These are phyloP conservation scores for Nicotiana sylvestris DNA, from an alignment of 257 asterid species.

Conservation along the genomic window DNA sequence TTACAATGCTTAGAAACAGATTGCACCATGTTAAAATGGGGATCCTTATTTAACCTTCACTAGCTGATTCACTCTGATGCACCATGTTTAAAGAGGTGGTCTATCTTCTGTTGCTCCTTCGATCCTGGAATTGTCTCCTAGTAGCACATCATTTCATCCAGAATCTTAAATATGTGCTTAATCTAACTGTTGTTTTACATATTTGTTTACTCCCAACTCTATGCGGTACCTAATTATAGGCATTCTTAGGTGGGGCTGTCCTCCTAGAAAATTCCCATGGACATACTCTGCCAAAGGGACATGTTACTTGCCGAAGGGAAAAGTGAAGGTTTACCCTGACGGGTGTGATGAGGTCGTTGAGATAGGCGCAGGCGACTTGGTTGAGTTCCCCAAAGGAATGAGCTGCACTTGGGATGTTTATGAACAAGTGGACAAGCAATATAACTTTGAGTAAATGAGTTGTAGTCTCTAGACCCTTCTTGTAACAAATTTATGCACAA, in stretches of 20 bases:
- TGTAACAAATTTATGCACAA: too few species aligned
- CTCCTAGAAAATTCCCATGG: constrained; percentile 51
- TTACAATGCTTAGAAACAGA: not conserved
- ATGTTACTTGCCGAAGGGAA: constrained; percentile 39
- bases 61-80: not conserved
- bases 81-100: not conserved
- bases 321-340: too few species aligned
- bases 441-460: too few species aligned
- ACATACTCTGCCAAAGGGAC: constrained; percentile 42
- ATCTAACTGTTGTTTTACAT: not conserved
- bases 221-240: not conserved
- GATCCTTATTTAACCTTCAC: not conserved
- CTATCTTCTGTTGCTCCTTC: not conserved
- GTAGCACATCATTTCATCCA: not conserved
- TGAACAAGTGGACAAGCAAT: too few species aligned
- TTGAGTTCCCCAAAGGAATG: too few species aligned
- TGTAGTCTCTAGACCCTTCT: too few species aligned
- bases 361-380: too few species aligned
- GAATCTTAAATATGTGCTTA: not conserved
- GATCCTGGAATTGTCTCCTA: not conserved
- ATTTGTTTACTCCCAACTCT: not conserved
- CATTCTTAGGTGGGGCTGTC: constrained; percentile 42
- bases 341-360: too few species aligned
- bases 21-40: not conserved
- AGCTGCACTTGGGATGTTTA: too few species aligned